Percentiles rank a stretch among this genome's conserved stretches.
phyloP scores from a whole-genome alignment of 331 rosid species.

The Malus hybrid region DNA sequence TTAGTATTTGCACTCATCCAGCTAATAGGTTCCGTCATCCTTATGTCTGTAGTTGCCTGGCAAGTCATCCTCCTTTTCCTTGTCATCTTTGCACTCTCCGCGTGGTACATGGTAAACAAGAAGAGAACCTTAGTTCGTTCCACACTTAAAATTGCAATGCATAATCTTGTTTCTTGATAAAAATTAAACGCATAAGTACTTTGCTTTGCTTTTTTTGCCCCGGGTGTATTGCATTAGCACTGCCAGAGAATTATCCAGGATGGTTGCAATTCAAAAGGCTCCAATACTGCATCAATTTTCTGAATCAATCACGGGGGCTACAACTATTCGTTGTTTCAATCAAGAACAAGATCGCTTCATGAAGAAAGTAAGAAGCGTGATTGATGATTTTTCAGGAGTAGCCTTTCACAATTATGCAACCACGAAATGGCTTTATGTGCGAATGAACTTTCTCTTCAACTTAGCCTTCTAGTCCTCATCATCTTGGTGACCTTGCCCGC shows the following conservation, averaged over 20 bases:
- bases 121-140: too few relatives aligned
- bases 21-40: constrained; percentile 62
- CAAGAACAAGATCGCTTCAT: constrained; percentile 52
- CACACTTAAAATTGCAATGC: too few relatives aligned
- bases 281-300: constrained; percentile 92
- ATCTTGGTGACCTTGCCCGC: constrained; percentile 67
- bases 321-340: constrained; percentile 68
- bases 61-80: constrained; percentile 71
- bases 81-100: constrained; percentile 51
- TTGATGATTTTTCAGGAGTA: constrained; percentile 71
- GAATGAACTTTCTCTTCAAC: constrained; percentile 82
- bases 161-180: too few relatives aligned
- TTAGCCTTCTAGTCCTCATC: constrained; percentile 61
- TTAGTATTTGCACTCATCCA: constrained; percentile 86
- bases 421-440: constrained; percentile 86
- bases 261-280: constrained; percentile 85
- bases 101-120: constrained; percentile 38
- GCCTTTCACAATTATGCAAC: constrained; percentile 79
- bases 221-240: constrained; percentile 79
- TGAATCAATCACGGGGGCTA: constrained; percentile 65
- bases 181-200: background rate
- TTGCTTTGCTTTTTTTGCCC: constrained; percentile 11
- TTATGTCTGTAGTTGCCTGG: constrained; percentile 88
- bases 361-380: constrained; percentile 32
- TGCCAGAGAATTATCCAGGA: constrained; percentile 82